Evolutionary conservation across 1,284 basidiomycete species (phyloP).

Genomic region (Neonothopanus nambi): DNA sequence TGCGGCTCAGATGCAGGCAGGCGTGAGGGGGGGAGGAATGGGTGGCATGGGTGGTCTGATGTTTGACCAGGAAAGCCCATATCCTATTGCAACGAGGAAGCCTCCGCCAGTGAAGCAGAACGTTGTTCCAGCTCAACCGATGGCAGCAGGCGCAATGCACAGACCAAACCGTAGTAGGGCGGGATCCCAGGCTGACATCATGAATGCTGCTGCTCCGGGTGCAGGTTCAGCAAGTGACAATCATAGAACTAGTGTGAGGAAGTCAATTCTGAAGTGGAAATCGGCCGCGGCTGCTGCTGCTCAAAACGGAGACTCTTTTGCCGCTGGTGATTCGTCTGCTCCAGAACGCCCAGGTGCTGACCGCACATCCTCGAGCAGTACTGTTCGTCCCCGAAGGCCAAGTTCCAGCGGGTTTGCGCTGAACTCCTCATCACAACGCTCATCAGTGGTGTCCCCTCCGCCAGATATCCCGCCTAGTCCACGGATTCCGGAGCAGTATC

Average conservation of each 20-base stretch:
- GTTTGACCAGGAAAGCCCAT: constrained; percentile 69
- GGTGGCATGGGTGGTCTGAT: constrained; percentile 45
- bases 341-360: constrained; percentile 1
- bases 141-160: no score
- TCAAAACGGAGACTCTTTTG: constrained; percentile 25
- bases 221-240: constrained; percentile 21
- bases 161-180: no score
- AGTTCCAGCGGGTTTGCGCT: constrained; percentile 34
- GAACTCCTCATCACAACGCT: constrained; percentile 28
- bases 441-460: constrained; percentile 29
- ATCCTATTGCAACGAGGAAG: constrained; percentile 38
- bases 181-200: no score
- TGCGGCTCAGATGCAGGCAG: constrained; percentile 30
- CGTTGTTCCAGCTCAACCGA: constrained; percentile 21
- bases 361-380: neutral
- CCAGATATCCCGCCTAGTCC: constrained; percentile 48
- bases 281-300: constrained; percentile 30
- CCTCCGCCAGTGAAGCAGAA: constrained; percentile 26
- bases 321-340: constrained; percentile 20
- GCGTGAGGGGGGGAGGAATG: constrained; percentile 17
- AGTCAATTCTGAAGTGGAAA: constrained; percentile 73
- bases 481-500: constrained; percentile 42
- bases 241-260: constrained; percentile 47
- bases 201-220: no score
- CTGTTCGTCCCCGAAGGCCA: constrained; percentile 26